Percentiles rank a stretch among this genome's conserved stretches.
Evolutionary conservation across 306 rosid genomes (phyloP).

Genomic region (Casuarina glauca): DNA sequence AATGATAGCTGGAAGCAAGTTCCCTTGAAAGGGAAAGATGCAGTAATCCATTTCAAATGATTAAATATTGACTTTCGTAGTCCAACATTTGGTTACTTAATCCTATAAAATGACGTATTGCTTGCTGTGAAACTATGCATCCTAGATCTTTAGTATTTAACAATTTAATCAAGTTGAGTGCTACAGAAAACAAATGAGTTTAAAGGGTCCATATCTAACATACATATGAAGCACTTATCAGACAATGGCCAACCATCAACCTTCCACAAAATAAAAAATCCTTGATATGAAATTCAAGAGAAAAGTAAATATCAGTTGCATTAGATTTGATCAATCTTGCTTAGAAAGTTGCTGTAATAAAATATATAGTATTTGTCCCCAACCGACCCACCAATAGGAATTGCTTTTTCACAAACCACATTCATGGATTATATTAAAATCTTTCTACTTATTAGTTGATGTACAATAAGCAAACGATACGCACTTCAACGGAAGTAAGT

Average conservation of each 20-base stretch:
- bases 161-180: background rate
- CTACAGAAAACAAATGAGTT: background rate
- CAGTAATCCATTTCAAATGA: background rate
- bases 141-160: background rate
- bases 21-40: constrained; percentile 36
- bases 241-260: background rate
- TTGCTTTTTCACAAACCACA: too few relatives aligned
- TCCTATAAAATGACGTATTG: background rate
- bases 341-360: constrained; percentile 9
- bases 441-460: background rate
- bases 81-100: background rate
- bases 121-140: background rate
- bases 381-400: background rate
- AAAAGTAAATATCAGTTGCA: constrained; percentile 5
- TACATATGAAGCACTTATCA: background rate
- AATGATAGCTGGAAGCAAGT: constrained; percentile 57
- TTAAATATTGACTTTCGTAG: background rate
- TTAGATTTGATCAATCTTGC: constrained; percentile 28
- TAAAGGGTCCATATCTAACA: background rate
- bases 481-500: background rate
- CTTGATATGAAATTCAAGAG: constrained; percentile 8
- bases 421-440: background rate
- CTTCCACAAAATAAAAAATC: background rate
- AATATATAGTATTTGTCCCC: background rate
- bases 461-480: background rate